Base-by-base conservation (phyloP, 192 early-diverging fungal species). In the Obelidium mucronatum region DNA sequence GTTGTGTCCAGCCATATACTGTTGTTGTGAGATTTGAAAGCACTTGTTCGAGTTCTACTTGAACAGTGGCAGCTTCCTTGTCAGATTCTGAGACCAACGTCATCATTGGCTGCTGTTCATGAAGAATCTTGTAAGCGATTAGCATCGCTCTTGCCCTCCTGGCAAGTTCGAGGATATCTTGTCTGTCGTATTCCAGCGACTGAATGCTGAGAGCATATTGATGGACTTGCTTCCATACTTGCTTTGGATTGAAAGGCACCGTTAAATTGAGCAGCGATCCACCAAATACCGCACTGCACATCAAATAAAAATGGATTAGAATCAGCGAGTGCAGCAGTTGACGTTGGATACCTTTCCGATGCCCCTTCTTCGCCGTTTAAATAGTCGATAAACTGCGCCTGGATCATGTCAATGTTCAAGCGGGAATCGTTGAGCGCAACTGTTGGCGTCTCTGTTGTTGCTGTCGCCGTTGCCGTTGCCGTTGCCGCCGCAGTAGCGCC, bases 321-420 rank as follows among this genome's bases (percentile, higher is more conserved):
- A 11, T 31, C 55, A 13, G 22, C 19, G n/a, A n/a, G n/a, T n/a
- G n/a, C n/a, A n/a, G n/a, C n/a, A n/a, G n/a, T n/a, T n/a, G n/a
- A n/a, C n/a, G n/a, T n/a, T n/a, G n/a, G n/a, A n/a, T n/a, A 64
- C 62, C 34, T 64, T 15, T 64, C 62, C 8, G 11, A 6, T 36
- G 11, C 37, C 15, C 54, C 56, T 22, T 17, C 31, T 58, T 72
- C 55, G 52, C 55, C 55, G 39, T 72, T 72, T 1, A 72, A 30
- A 72, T 58, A 72, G 39, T 72, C 69, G 13, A 72, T n/a, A 22
- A 72, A 58, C 26, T 72, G 53, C 30, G 54, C 63, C 26, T 76
- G 74, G 13, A 56, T 40, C 61, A 31, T 8, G 55, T 76, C 74
- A 36, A 76, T 76, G 17, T 22, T 35, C 1, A 24, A 4, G 30